Evolutionary conservation across 78 protist genomes (phyloP), one percentile per base, ranked within the genome.

Genomic region (Tieghemostelium lacteum): DNA sequence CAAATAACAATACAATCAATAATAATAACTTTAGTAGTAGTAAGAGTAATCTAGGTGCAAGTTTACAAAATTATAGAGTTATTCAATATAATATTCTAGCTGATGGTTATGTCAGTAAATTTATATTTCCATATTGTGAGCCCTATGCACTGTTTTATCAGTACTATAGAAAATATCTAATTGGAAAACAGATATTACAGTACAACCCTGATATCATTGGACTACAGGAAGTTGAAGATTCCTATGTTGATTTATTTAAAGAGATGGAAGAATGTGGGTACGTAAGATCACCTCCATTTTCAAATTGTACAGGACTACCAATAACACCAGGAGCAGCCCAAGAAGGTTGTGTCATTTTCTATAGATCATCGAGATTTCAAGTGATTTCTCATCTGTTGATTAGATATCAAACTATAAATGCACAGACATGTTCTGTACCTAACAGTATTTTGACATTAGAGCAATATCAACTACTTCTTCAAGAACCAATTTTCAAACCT

Each of bases 201-300:
- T 50, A 66, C n/a, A 2, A n/a, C 2, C 61, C 76, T 34, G 88
- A 78, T 55, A 52, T 78, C n/a, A 61, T 66, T 39, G 57, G 88
- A 17, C 10, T 69, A 24, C 75, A 78, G 33, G 88, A 78, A 8
- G 88, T 66, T 1, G 88, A 78, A 55, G 49, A 28, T 16, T 24
- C 40, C 26, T 40, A 52, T 66, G 45, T n/a, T 16, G 50, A 71
- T 26, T 40, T 78, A 26, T 49, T 33, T n/a, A 39, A 45, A 16
- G 58, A 66, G 20, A n/a, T 78, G 88, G 31, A 34, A 19, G 1
- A 2, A 28, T 5, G 1, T 73, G 16, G 40, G 20, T 2, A 64
- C n/a, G 3, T 2, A 65, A n/a, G 52, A 14, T 2, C 64, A 67
- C 74, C 74, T 2, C 2, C 65, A 60, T 40, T n/a, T 61, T 26